phyloP scores from a whole-genome alignment of 176 grass and related monocot genomes.

The Oryza officinalis region DNA sequence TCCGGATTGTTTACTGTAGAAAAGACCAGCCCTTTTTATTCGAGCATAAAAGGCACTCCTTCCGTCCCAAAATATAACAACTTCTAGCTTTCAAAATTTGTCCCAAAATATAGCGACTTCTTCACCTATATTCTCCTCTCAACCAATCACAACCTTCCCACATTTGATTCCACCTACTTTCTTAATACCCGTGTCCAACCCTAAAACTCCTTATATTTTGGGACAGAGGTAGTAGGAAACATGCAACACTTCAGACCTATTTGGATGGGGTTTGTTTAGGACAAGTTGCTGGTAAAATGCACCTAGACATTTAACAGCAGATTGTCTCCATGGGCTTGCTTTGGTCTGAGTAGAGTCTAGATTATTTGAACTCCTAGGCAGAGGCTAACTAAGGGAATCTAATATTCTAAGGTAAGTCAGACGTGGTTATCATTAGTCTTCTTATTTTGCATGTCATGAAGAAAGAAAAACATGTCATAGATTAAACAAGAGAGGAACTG shows the following conservation, averaged over 20 bases:
- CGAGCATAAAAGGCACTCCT: neutral
- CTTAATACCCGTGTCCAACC: too few relatives aligned
- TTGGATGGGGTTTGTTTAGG: neutral
- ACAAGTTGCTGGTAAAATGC: neutral
- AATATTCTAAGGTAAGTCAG: neutral
- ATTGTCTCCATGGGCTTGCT: neutral
- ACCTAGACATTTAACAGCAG: neutral
- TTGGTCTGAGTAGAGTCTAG: neutral
- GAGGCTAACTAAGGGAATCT: neutral
- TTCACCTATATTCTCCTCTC: too few relatives aligned
- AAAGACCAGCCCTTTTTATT: neutral
- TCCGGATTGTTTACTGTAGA: neutral
- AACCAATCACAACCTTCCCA: too few relatives aligned
- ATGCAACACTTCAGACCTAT: neutral
- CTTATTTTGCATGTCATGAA: neutral
- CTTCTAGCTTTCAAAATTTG: too few relatives aligned
- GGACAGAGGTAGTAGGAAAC: neutral
- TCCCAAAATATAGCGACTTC: too few relatives aligned
- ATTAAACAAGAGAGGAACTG: neutral
- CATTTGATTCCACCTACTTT: too few relatives aligned
- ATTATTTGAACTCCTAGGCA: neutral
- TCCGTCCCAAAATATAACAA: too few relatives aligned
- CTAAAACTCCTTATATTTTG: too few relatives aligned
- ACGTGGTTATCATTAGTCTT: neutral
- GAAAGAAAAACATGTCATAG: neutral